Percentiles rank a stretch among this genome's conserved stretches.
Evolutionary conservation across 1,284 basidiomycete genomes (phyloP).

Genomic region (Cutaneotrichosporon dermatis): DNA sequence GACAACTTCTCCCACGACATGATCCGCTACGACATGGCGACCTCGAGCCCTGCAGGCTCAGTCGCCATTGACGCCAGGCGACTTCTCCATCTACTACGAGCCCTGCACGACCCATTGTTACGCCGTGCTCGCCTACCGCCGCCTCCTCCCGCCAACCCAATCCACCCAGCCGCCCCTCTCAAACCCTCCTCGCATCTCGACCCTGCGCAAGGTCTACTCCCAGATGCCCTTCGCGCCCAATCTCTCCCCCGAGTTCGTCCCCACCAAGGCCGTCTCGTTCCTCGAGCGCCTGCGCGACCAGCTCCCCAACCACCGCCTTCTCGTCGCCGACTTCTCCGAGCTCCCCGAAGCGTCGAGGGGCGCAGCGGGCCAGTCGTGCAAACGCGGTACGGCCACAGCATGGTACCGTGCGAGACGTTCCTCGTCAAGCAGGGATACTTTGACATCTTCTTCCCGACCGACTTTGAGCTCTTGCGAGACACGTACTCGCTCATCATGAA

Average conservation of each 20-base stretch:
- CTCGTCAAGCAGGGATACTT: constrained; percentile 94
- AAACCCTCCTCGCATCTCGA: constrained; percentile 36
- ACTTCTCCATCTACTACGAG: constrained; percentile 83
- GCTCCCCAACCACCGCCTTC: constrained; percentile 85
- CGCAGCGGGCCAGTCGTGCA: constrained; percentile 90
- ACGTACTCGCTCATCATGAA: constrained; percentile 77
- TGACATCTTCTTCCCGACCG: constrained; percentile 98
- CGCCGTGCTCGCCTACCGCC: constrained; percentile 59
- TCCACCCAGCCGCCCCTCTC: constrained; percentile 33
- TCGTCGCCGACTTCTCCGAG: constrained; percentile 87
- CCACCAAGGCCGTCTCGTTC: constrained; percentile 89
- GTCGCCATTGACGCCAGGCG: constrained; percentile 79
- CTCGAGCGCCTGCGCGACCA: constrained; percentile 73
- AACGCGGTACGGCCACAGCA: constrained; percentile 78
- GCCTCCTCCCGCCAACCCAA: constrained; percentile 58
- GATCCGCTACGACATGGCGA: constrained; percentile 77
- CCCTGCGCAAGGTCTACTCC: constrained; percentile 61
- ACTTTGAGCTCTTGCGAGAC: constrained; percentile 77
- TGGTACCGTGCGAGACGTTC: constrained; percentile 84
- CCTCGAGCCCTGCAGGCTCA: constrained; percentile 77
- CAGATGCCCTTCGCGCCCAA: constrained; percentile 88
- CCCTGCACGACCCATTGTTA: constrained; percentile 82
- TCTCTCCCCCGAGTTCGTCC: constrained; percentile 81
- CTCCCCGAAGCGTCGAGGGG: constrained; percentile 85
- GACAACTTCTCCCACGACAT: constrained; percentile 98